Evolutionary conservation across 768 basidiomycete genomes (phyloP).

Genomic region (Boletus vinaceobasis): DNA sequence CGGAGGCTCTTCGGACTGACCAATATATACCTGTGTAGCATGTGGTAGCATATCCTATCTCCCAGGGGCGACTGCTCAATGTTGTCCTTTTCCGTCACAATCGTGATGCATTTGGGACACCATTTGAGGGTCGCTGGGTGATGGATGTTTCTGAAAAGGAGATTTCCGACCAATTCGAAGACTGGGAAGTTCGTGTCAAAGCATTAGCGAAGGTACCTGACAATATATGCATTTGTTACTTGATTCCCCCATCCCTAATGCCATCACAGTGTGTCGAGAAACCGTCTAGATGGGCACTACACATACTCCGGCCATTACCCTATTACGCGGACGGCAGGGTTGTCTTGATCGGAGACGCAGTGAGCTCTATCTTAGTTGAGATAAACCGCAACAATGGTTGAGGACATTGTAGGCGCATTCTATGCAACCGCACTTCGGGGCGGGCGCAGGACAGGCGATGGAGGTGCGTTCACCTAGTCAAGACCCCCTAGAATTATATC

Average conservation of each 20-base stretch:
- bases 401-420: slow-evolving; percentile 39
- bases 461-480: slow-evolving; percentile 32
- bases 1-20: neutral
- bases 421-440: slow-evolving; percentile 45
- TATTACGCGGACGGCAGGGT: slow-evolving; percentile 38
- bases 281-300: slow-evolving; percentile 43
- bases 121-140: slow-evolving; percentile 31
- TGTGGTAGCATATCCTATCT: slow-evolving; percentile 39
- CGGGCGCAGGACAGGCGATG: slow-evolving; percentile 50
- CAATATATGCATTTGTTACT: too few relatives aligned
- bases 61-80: slow-evolving; percentile 36
- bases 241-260: neutral
- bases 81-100: slow-evolving; percentile 32
- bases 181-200: slow-evolving; percentile 19
- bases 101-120: slow-evolving; percentile 26
- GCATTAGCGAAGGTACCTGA: slow-evolving; percentile 12
- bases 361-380: slow-evolving; percentile 16
- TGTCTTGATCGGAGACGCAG: slow-evolving; percentile 49
- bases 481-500: neutral
- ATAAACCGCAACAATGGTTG: neutral
- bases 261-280: slow-evolving; percentile 31
- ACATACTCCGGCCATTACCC: slow-evolving; percentile 38
- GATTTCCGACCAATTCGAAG: slow-evolving; percentile 26
- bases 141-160: slow-evolving; percentile 31
- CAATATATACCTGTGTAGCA: slow-evolving; percentile 27